These are phyloP conservation scores for Exophiala sp. DNA, from an alignment of 2,329 filamentous ascomycete species.

Conservation along the genomic window DNA sequence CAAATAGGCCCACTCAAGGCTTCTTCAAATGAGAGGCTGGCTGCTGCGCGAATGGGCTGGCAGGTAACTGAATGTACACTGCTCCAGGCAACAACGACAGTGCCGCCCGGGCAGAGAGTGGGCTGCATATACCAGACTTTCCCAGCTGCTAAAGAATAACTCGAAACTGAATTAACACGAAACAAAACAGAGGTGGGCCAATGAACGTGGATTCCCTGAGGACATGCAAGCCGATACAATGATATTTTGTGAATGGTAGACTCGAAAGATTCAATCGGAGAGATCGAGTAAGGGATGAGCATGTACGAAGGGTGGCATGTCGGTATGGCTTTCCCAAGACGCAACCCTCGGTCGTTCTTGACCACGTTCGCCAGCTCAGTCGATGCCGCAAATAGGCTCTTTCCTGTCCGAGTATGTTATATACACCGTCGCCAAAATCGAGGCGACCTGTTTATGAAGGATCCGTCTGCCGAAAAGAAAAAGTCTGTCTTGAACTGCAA, in stretches of 20 bases:
- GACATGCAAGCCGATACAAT: no score
- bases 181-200: no score
- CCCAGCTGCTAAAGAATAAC: no score
- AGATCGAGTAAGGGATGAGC: not conserved
- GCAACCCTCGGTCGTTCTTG: not conserved
- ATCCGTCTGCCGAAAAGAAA: conserved; percentile 1
- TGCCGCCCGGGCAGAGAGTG: no score
- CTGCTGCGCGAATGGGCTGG: no score
- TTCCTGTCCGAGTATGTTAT: conserved; percentile 4
- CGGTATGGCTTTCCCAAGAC: not conserved
- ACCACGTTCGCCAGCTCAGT: not conserved
- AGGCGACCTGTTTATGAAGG: not conserved
- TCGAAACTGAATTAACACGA: no score
- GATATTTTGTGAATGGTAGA: not conserved
- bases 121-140: no score
- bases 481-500: conserved; percentile 10
- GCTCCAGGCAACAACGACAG: no score
- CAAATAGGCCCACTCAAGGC: no score
- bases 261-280: not conserved
- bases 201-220: not conserved
- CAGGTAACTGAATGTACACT: no score
- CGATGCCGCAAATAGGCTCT: not conserved
- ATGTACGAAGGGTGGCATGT: not conserved
- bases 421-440: conserved; percentile 7
- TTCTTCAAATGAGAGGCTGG: no score